Evolutionary conservation across 2,329 filamentous ascomycete species (phyloP).

Genomic region (Exophiala sp.): DNA sequence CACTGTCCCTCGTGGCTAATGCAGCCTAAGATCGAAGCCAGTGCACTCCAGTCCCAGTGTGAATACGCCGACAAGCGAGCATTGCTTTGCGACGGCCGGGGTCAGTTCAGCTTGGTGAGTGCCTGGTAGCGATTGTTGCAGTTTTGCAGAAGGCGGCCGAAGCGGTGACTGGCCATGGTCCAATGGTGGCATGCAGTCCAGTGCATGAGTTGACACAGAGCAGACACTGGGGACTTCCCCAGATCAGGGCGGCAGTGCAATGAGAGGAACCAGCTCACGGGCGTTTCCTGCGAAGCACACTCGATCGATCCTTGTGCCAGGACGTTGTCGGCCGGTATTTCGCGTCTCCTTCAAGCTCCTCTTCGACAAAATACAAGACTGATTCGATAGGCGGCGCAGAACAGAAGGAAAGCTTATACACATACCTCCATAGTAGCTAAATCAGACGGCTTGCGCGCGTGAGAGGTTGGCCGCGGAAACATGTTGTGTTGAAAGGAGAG

Average conservation of each 20-base stretch:
- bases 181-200: neutral
- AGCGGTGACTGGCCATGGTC: neutral
- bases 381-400: neutral
- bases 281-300: no score
- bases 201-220: neutral
- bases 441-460: conserved; percentile 16
- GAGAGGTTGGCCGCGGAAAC: conserved; percentile 14
- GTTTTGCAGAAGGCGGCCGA: neutral
- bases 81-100: neutral
- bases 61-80: conserved; percentile 19
- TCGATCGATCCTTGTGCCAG: neutral
- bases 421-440: conserved; percentile 17
- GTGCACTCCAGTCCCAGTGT: conserved; percentile 2
- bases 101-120: conserved; percentile 2
- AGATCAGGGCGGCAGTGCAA: no score
- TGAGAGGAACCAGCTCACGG: no score
- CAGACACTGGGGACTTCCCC: no score
- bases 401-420: neutral
- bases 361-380: neutral
- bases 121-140: neutral
- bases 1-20: neutral
- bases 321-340: neutral
- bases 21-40: conserved; percentile 17
- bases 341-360: neutral
- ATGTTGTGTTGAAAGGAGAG: neutral